Percentiles rank a stretch among this genome's conserved stretches.
phyloP scores from a whole-genome alignment of 805 yeast genomes.

The Saccharomycopsis sp. region DNA sequence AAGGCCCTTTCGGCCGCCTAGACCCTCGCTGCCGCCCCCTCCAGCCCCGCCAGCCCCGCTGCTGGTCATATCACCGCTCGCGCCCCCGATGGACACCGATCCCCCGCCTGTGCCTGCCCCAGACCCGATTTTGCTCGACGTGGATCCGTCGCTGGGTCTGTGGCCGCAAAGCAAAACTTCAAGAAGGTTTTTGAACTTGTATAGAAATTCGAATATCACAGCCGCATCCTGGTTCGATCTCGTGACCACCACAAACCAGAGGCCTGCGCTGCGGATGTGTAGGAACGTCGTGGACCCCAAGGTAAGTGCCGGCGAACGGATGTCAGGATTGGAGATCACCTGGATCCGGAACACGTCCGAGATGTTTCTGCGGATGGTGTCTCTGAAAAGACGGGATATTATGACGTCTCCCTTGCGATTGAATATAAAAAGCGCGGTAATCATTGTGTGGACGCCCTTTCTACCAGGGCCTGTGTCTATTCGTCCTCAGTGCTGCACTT shows the following conservation, averaged over 20 bases:
- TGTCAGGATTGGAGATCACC: conserved; percentile 57
- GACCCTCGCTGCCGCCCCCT: conserved; percentile 21
- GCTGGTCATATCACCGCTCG: neutral
- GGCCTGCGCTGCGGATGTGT: conserved; percentile 52
- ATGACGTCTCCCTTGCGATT: conserved; percentile 79
- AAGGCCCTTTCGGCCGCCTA: conserved; percentile 21
- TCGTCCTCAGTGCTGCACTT: no score
- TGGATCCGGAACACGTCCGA: conserved; percentile 90
- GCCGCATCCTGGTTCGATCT: conserved; percentile 85
- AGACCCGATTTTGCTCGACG: neutral
- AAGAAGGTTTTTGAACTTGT: conserved; percentile 51
- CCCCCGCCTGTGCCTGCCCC: neutral
- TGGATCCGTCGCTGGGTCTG: neutral
- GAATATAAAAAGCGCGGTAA: conserved; percentile 74
- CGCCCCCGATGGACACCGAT: neutral
- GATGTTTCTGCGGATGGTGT: conserved; percentile 70
- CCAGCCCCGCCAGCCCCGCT: conserved; percentile 22
- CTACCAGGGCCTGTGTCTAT: no score
- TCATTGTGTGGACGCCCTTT: no score
- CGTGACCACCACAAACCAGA: conserved; percentile 87
- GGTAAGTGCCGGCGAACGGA: conserved; percentile 70
- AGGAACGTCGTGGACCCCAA: conserved; percentile 89
- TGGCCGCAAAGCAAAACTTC: conserved; percentile 31
- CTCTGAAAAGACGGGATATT: conserved; percentile 64
- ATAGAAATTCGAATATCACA: conserved; percentile 69